Percentiles rank a stretch among this genome's conserved stretches.
Conservation (phyloP, 1,284 basidiomycete genomes). For the Ganoderma multipileum region DNA sequence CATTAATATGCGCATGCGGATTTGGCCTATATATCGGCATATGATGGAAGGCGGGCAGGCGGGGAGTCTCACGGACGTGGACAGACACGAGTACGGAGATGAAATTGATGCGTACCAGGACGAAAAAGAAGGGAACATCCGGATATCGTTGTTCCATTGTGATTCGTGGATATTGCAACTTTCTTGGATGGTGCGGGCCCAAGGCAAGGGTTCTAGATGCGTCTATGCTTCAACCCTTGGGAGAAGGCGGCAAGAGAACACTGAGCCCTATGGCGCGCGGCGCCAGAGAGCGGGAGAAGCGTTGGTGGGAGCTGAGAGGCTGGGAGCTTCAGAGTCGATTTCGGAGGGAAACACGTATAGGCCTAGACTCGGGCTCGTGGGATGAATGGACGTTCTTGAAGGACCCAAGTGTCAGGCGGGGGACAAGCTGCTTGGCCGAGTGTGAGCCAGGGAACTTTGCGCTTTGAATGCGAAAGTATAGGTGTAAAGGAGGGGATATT, state of each 20-base stretch:
- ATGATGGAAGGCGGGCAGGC: constrained; percentile 6
- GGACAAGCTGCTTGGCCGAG: background rate
- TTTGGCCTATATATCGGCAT: background rate
- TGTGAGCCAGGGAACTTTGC: background rate
- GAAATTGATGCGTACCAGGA: constrained; percentile 3
- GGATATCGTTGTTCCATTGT: background rate
- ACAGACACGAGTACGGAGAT: background rate
- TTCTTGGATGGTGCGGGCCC: background rate
- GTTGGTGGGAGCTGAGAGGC: background rate
- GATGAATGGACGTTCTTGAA: background rate
- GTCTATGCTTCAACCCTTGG: background rate
- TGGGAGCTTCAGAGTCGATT: constrained; percentile 1
- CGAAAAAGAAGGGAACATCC: background rate
- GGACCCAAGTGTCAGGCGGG: background rate
- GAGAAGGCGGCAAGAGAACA: constrained; percentile 2
- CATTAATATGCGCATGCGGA: background rate
- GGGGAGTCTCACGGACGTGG: constrained; percentile 1
- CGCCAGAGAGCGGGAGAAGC: background rate
- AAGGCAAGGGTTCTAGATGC: background rate
- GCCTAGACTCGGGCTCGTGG: background rate
- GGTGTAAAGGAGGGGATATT: constrained; percentile 1
- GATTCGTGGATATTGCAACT: background rate
- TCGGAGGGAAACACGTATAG: background rate
- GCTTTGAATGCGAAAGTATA: background rate
- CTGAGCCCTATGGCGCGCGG: background rate